Conservation (phyloP, 1,284 basidiomycete species). For the Apiotrichum domesticum region DNA sequence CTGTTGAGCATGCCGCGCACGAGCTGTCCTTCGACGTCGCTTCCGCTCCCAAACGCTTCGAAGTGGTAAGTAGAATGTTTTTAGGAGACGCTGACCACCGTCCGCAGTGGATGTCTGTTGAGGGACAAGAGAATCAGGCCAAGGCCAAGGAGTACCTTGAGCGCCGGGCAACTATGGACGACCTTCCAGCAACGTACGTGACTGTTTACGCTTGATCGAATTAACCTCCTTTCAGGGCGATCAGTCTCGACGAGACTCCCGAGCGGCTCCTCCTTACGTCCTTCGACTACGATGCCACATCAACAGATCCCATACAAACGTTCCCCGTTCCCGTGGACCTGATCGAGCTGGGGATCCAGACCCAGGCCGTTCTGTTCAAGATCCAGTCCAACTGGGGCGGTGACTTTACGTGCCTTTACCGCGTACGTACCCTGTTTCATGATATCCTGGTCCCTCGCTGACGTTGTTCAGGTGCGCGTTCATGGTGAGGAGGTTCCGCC, state of each 20-base stretch:
- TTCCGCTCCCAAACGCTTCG: conserved; percentile 76
- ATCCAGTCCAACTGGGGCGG: conserved; percentile 83
- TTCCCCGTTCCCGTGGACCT: conserved; percentile 70
- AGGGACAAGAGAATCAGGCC: conserved; percentile 62
- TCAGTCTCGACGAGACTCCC: conserved; percentile 1
- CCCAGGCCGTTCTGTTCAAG: conserved; percentile 70
- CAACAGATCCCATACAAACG: conserved; percentile 69
- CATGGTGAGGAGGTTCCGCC: not conserved
- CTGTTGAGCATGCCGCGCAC: conserved; percentile 77
- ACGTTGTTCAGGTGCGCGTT: not conserved
- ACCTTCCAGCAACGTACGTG: not conserved
- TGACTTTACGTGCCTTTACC: conserved; percentile 83
- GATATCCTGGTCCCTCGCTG: not conserved
- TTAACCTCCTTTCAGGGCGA: conserved; percentile 15
- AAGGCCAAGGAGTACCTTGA: conserved; percentile 50
- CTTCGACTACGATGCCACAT: conserved; percentile 71
- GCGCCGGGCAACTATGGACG: conserved; percentile 3
- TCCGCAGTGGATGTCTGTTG: conserved; percentile 68
- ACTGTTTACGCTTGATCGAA: conserved; percentile 19
- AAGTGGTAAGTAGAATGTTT: conserved; percentile 47
- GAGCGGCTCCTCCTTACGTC: conserved; percentile 59
- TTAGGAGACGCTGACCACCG: not conserved
- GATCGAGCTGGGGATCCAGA: conserved; percentile 63
- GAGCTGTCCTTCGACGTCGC: conserved; percentile 71
- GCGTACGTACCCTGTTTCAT: conserved; percentile 51